Evolutionary conservation across 768 basidiomycete genomes (phyloP).

Genomic region (Lactifluus subvellereus): DNA sequence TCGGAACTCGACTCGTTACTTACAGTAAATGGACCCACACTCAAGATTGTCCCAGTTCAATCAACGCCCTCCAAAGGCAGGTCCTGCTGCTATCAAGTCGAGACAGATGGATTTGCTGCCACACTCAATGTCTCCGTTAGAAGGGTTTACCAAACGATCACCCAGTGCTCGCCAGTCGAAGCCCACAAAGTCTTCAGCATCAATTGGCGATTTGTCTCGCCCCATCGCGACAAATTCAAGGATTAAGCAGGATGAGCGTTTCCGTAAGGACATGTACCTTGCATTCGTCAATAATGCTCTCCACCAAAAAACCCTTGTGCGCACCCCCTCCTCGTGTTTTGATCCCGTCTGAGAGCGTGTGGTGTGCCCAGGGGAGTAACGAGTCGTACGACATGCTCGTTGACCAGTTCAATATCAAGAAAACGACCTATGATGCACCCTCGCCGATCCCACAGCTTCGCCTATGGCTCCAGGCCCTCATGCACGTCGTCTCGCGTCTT

Average conservation of each 20-base stretch:
- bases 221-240: constrained; percentile 78
- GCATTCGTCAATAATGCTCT: constrained; percentile 79
- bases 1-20: too few relatives aligned
- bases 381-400: constrained; percentile 86
- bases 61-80: constrained; percentile 61
- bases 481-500: constrained; percentile 87
- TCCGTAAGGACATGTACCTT: constrained; percentile 77
- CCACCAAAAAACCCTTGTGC: constrained; percentile 62
- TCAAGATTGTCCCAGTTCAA: constrained; percentile 73
- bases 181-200: constrained; percentile 16
- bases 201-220: constrained; percentile 32
- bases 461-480: constrained; percentile 79
- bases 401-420: constrained; percentile 67
- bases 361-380: constrained; percentile 50
- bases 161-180: not conserved
- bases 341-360: constrained; percentile 1
- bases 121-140: constrained; percentile 35
- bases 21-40: constrained; percentile 64
- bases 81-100: constrained; percentile 44
- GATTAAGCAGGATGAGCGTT: constrained; percentile 69
- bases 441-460: constrained; percentile 52
- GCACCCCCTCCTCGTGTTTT: constrained; percentile 26
- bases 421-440: constrained; percentile 31
- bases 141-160: constrained; percentile 39
- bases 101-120: constrained; percentile 40